These are phyloP conservation scores for Leptographium procerum DNA, from an alignment of 2,329 filamentous ascomycete species.

Conservation along the genomic window DNA sequence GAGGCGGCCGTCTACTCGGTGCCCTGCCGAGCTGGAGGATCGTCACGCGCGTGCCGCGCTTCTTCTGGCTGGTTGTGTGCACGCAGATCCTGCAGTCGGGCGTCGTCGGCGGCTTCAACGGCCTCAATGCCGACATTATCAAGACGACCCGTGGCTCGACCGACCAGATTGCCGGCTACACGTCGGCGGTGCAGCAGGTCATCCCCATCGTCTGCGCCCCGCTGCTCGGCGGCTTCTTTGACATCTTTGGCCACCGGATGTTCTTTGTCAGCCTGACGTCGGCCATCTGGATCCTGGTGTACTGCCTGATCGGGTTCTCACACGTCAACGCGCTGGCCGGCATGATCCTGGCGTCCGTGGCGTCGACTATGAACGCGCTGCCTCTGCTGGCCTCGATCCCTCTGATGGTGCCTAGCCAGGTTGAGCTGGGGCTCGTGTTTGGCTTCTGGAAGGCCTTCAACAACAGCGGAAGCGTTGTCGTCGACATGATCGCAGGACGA, in stretches of 20 bases:
- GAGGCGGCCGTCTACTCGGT: not conserved
- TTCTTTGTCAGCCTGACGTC: conserved; percentile 17
- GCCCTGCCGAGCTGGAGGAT: conserved; percentile 4
- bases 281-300: conserved; percentile 15
- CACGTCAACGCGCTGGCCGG: conserved; percentile 14
- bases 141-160: conserved; percentile 15
- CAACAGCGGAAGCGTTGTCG: conserved; percentile 17
- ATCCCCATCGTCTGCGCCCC: conserved; percentile 17
- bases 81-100: conserved; percentile 16
- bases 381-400: conserved; percentile 17
- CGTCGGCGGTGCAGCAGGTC: conserved; percentile 17
- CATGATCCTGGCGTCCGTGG: conserved; percentile 18
- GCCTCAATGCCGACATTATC: conserved; percentile 6
- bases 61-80: conserved; percentile 16
- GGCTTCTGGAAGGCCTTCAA: conserved; percentile 19
- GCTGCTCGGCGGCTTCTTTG: conserved; percentile 14
- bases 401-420: conserved; percentile 14
- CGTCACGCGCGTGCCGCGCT: conserved; percentile 12
- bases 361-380: conserved; percentile 16
- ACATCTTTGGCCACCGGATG: conserved; percentile 16
- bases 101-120: conserved; percentile 7
- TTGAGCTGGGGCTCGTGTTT: conserved; percentile 16
- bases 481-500: conserved; percentile 18
- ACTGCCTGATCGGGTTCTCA: conserved; percentile 16
- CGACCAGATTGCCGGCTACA: conserved; percentile 17